Conservation (phyloP, 192 early-diverging fungal genomes). For the Martensiomyces pterosporus region DNA sequence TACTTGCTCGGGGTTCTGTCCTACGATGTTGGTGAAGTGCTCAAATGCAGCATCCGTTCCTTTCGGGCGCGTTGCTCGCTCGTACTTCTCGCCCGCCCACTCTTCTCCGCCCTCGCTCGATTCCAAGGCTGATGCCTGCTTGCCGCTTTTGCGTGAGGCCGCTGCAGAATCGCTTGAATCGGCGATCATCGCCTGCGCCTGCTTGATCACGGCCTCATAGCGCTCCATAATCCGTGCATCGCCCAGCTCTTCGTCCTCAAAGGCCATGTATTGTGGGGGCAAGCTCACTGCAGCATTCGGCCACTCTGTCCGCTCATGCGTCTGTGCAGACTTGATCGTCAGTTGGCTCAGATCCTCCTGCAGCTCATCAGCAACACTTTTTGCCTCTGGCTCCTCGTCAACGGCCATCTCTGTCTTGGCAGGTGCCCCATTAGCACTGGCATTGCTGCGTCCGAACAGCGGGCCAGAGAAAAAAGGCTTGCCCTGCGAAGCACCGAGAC, state of each 20-base stretch:
- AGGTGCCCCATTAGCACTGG: too few species aligned
- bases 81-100: slow-evolving; percentile 83
- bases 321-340: too few species aligned
- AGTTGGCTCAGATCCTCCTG: not conserved
- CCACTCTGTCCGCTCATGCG: not conserved
- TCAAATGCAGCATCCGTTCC: slow-evolving; percentile 79
- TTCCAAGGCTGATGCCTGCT: not conserved
- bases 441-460: not conserved
- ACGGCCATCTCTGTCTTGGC: not conserved
- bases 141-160: not conserved
- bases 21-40: slow-evolving; percentile 68
- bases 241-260: not conserved
- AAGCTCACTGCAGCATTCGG: not conserved
- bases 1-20: slow-evolving; percentile 77
- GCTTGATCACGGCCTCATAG: slow-evolving; percentile 22
- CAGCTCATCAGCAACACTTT: not conserved
- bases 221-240: slow-evolving; percentile 8
- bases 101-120: slow-evolving; percentile 36
- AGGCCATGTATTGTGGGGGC: not conserved
- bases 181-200: slow-evolving; percentile 23
- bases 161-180: not conserved
- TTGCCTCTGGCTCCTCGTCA: not conserved
- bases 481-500: not conserved
- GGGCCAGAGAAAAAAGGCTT: not conserved
- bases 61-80: slow-evolving; percentile 63